phyloP scores from a whole-genome alignment of 257 asterid species.

The Henckelia pumila region DNA sequence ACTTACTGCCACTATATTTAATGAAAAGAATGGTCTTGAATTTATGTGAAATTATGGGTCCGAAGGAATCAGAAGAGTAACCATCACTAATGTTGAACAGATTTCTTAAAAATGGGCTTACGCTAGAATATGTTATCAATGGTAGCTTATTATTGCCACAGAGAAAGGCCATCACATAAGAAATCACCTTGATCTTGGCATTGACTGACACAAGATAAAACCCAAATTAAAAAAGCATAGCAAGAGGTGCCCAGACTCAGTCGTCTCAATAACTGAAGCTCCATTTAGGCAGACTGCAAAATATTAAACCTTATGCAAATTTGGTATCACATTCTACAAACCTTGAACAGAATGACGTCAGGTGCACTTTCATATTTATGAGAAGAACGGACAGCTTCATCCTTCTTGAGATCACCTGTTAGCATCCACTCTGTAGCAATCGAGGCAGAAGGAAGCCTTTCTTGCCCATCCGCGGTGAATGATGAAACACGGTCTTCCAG shows the following conservation, averaged over 20 bases:
- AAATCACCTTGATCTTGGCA: conserved; percentile 13
- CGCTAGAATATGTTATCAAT: not conserved
- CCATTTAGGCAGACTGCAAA: conserved; percentile 14
- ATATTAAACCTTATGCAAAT: conserved; percentile 9
- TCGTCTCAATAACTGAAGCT: conserved; percentile 18
- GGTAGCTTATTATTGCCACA: not conserved
- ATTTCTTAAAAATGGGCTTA: not conserved
- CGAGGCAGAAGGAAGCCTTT: conserved; percentile 79
- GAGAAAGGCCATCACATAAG: conserved; percentile 1
- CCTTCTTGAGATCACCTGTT: conserved; percentile 76
- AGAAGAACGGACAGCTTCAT: conserved; percentile 87
- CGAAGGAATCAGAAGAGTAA: conserved; percentile 1
- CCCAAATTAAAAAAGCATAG: not conserved
- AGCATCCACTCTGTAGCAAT: conserved; percentile 99
- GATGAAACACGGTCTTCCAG: conserved; percentile 84
- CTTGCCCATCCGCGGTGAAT: conserved; percentile 84
- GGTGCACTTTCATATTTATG: conserved; percentile 95
- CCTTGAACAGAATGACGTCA: conserved; percentile 90
- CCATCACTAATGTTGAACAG: conserved; percentile 1
- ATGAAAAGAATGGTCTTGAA: not conserved
- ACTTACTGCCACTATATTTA: not conserved
- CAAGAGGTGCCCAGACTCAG: conserved; percentile 4
- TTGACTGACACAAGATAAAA: conserved; percentile 8
- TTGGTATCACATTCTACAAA: conserved; percentile 28
- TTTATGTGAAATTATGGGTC: conserved; percentile 6